A percentile compares a stretch with the other conserved stretches of the same genome.
These are phyloP conservation scores for Haematococcus sp. DNA, from an alignment of 139 green algal genomes.

Conservation along the genomic window DNA sequence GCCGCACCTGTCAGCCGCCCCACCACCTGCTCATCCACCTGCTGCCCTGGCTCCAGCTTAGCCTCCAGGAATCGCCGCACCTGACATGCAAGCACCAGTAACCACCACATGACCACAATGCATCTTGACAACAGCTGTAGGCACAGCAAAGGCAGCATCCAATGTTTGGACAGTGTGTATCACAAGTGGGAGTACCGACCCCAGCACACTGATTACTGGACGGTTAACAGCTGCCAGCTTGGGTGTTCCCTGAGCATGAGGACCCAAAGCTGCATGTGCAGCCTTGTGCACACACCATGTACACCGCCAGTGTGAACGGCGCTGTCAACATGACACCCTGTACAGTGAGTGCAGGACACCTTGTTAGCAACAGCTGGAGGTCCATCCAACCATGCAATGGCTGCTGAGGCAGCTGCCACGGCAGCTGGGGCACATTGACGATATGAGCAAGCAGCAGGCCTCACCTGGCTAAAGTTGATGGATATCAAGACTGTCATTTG, in stretches of 20 bases:
- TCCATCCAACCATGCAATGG: too few relatives aligned
- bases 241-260: neutral
- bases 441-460: too few relatives aligned
- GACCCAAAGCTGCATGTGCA: neutral
- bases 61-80: constrained; percentile 1
- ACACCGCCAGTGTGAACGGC: constrained; percentile 20
- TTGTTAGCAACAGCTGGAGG: too few relatives aligned
- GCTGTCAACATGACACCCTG: constrained; percentile 15
- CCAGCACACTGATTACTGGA: neutral
- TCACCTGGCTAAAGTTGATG: too few relatives aligned
- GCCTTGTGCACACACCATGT: constrained; percentile 14
- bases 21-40: constrained; percentile 8
- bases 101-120: neutral
- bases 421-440: too few relatives aligned
- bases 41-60: neutral
- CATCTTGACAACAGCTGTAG: neutral
- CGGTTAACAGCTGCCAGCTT: neutral
- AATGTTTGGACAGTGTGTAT: neutral
- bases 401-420: too few relatives aligned
- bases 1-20: neutral
- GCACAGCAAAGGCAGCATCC: neutral
- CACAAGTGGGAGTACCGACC: neutral
- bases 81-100: neutral
- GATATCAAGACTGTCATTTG: too few relatives aligned
- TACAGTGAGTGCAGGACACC: too few relatives aligned